These are phyloP conservation scores for Lyophyllum atratum DNA, from an alignment of 768 basidiomycete species.

Conservation along the genomic window DNA sequence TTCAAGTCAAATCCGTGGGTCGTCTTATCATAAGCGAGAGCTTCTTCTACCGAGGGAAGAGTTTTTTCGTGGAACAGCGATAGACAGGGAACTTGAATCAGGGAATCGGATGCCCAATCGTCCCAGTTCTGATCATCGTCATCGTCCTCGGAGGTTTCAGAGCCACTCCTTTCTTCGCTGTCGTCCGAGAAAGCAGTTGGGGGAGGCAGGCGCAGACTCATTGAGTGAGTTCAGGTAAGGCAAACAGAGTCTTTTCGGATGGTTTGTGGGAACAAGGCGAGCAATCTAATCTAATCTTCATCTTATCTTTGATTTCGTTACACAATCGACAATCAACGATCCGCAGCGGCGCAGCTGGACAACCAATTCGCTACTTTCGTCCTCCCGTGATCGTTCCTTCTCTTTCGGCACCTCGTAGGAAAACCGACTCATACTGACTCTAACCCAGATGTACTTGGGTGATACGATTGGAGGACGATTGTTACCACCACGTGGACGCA, in stretches of 20 bases:
- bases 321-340: not conserved
- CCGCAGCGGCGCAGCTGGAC: too few relatives aligned
- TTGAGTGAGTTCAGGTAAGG: conserved; percentile 17
- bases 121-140: conserved; percentile 69
- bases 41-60: conserved; percentile 60
- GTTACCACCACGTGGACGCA: not conserved
- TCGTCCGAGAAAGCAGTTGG: conserved; percentile 21
- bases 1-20: conserved; percentile 66
- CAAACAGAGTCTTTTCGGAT: too few relatives aligned
- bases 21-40: conserved; percentile 60
- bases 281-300: conserved; percentile 13
- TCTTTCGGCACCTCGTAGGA: not conserved
- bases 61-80: conserved; percentile 76
- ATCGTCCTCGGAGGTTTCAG: conserved; percentile 32
- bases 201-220: conserved; percentile 43
- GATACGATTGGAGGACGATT: not conserved
- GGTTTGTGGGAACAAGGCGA: not conserved
- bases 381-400: not conserved
- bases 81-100: conserved; percentile 50
- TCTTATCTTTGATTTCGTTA: not conserved
- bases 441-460: not conserved
- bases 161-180: conserved; percentile 25
- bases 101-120: conserved; percentile 79
- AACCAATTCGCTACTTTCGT: too few relatives aligned
- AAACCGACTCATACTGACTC: not conserved